Evolutionary conservation across 2,329 filamentous ascomycete genomes (phyloP).

Genomic region (Alternaria incomplexa): DNA sequence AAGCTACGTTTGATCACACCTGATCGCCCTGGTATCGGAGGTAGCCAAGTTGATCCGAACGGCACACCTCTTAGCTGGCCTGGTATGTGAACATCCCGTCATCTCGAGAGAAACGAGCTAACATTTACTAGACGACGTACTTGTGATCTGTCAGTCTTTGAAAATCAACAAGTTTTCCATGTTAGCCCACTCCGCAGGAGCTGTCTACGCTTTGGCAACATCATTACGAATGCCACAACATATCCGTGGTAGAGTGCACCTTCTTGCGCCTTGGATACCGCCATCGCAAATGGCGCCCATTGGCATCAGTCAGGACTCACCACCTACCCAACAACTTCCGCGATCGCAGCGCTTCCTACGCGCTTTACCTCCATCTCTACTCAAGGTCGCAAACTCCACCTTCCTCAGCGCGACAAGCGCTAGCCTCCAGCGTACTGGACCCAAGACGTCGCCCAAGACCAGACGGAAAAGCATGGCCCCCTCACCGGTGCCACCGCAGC

Average conservation of each 20-base stretch:
- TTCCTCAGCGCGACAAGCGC: conserved; percentile 93
- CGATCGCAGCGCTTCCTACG: conserved; percentile 90
- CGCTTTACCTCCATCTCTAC: conserved; percentile 84
- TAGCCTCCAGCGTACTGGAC: conserved; percentile 66
- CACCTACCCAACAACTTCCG: conserved; percentile 84
- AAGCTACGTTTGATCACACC: conserved; percentile 91
- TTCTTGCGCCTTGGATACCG: conserved; percentile 95
- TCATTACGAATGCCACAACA: conserved; percentile 95
- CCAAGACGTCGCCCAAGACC: conserved; percentile 57
- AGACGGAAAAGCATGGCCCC: conserved; percentile 39
- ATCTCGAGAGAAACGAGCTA: conserved; percentile 48
- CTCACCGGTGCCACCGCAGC: conserved; percentile 15
- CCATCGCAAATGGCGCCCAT: conserved; percentile 64
- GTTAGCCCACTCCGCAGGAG: conserved; percentile 92
- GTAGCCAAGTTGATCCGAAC: conserved; percentile 84
- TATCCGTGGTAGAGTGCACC: conserved; percentile 90
- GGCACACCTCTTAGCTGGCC: conserved; percentile 93
- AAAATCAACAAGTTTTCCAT: conserved; percentile 97
- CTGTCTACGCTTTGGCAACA: conserved; percentile 96
- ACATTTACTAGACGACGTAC: conserved; percentile 71
- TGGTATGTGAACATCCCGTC: conserved; percentile 60
- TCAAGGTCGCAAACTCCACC: conserved; percentile 93
- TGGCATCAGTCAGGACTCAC: conserved; percentile 71
- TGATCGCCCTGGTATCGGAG: conserved; percentile 91
- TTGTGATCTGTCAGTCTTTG: conserved; percentile 88